Evolutionary conservation across 306 rosid genomes (phyloP), one percentile per base, ranked within the genome.

Genomic region (Trifolium pratense): DNA sequence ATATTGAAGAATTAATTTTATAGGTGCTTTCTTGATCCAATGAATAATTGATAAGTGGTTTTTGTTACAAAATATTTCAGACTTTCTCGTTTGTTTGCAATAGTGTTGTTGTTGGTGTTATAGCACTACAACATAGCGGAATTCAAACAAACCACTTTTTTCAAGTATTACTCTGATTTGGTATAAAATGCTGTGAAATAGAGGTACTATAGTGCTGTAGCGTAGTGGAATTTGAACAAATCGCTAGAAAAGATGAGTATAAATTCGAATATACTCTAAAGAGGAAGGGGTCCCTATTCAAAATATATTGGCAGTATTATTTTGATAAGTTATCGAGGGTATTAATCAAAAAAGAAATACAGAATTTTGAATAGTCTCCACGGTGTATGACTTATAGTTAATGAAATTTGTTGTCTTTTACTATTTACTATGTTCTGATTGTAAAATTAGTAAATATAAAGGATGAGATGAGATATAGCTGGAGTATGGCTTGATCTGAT

Each of bases 401-500:
- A 48, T 7, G 23, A 49, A 48, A 11, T 60, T 12, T 59, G 49
- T 42, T 32, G 15, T 68, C 53, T 68, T 57, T 17, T 73, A 39
- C 15, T 21, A 26, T 15, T 59, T 58, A 7, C 57, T 57, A 32
- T 65, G 52, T 72, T 63, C 21, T 45, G 32, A 36, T 17, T 39
- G 52, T 39, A 62, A 62, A 42, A 37, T 34, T 49, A 36, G 37
- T 21, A 14, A 60, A 21, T 32, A 16, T 39, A 14, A 26, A 34
- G 16, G 63, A 23, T 20, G 55, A 34, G 29, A 37, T 65, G 46
- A 45, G 37, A 37, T 65, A 39, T 64, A 64, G 37, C 12, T 60
- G 21, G 23, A 67, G 21, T 59, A 52, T 78, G 36, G 14, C 68
- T 37, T 56, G 16, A 52, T 17, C 67, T 53, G 52, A 20, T 55